Base-by-base conservation (phyloP, 2,329 filamentous ascomycete genomes). In the Neofusicoccum umdonicola region DNA sequence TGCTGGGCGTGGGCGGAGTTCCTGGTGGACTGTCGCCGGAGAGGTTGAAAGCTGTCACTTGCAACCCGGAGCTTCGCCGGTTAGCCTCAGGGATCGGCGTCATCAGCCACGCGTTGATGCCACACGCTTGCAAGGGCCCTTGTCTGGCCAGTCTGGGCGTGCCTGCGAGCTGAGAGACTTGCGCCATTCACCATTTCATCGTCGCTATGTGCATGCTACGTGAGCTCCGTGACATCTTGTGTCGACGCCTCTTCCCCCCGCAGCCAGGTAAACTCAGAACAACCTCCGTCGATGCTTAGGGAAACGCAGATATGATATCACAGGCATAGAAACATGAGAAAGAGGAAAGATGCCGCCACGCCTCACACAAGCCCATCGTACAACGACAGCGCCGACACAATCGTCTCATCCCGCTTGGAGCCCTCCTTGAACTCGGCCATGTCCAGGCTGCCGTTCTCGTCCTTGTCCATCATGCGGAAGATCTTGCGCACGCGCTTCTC, bases 391-490 rank as follows among this genome's bases (percentile, higher is more conserved):
- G 95, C 95, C 63, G 94, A 98, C 66, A 99, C 95, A 75, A 99
- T 99, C 9, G 95, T 99, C 83, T 98, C 94, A 80, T 99, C 95
- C 66, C 93, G 91, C 84, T 98, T 97, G 83, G 93, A 97, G 71
- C 95, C 95, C 81, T 99, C 95, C 82, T 98, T 98, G 85, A 99
- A 99, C 78, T 99, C 95, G 67, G 93, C 90, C 86, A 97, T 94
- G 77, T 98, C 94, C 72, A 99, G 82, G 75, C 91, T 96, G 71
- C 94, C 95, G 76, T 98, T 98, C 82, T 98, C 94, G 78, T 99
- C 95, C 85, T 99, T 99, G 84, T 99, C 95, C 95, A 99, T 99
- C 95, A 98, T 98, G 74, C 90, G 86, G 85, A 99, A 99, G 79
- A 99, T 98, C 85, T 99, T 99, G 80, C 85, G 88, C 68, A 99